Evolutionary conservation across 2,329 filamentous ascomycete species (phyloP).

Genomic region (Alternaria triticina): DNA sequence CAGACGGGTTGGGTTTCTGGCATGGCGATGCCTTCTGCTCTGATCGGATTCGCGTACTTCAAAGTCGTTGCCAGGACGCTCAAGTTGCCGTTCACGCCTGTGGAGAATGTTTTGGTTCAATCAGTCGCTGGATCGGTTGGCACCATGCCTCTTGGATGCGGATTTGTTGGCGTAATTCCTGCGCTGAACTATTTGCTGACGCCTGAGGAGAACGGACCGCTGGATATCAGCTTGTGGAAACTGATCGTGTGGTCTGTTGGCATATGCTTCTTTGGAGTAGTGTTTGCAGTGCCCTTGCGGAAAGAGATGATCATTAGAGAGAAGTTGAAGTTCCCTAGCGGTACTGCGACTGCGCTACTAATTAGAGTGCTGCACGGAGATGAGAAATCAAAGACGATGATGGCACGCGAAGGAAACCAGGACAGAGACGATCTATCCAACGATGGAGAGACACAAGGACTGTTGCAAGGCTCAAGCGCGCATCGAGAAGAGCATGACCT

Average conservation of each 20-base stretch:
- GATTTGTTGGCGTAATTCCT: conserved; percentile 93
- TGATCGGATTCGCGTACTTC: conserved; percentile 96
- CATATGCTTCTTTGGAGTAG: conserved; percentile 93
- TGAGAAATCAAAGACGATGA: conserved; percentile 26
- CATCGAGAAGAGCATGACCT: conserved; percentile 30
- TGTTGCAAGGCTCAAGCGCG: conserved; percentile 36
- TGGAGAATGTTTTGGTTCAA: conserved; percentile 96
- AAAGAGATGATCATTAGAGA: conserved; percentile 93
- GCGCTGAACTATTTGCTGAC: conserved; percentile 86
- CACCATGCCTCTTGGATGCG: conserved; percentile 94
- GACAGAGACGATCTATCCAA: conserved; percentile 3
- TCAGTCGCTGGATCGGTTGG: conserved; percentile 94
- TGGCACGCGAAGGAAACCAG: conserved; percentile 1
- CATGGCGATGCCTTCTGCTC: conserved; percentile 95
- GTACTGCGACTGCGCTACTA: conserved; percentile 92
- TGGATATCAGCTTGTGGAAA: conserved; percentile 75
- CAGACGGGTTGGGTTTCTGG: conserved; percentile 85
- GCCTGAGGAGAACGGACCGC: conserved; percentile 77
- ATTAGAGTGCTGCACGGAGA: conserved; percentile 85
- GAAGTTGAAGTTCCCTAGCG: conserved; percentile 91
- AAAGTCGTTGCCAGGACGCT: conserved; percentile 76
- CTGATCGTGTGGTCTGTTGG: conserved; percentile 90
- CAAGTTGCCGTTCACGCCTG: conserved; percentile 82
- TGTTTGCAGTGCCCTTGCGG: conserved; percentile 91
- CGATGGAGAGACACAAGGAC: conserved; percentile 40